These are phyloP conservation scores for Globisporangium cystogenes DNA, from an alignment of 352 stramenopile genomes.

Conservation along the genomic window DNA sequence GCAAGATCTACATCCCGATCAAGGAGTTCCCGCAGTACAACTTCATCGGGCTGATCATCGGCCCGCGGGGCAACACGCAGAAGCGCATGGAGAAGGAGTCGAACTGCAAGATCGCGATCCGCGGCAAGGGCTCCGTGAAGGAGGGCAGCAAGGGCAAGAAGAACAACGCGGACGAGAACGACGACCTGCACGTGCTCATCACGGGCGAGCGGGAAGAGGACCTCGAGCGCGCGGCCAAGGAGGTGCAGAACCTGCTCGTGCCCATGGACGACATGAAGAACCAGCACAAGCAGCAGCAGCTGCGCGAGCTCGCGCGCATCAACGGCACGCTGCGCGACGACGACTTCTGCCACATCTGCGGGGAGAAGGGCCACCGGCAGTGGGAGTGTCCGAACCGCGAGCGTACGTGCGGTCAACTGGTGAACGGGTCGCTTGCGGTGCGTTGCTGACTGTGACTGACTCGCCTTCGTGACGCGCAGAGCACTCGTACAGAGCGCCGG, in stretches of 20 bases:
- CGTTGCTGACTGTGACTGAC: not conserved
- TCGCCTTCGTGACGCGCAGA: slow-evolving; percentile 22
- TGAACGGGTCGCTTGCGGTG: too few species aligned
- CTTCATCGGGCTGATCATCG: slow-evolving; percentile 99
- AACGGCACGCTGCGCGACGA: slow-evolving; percentile 98
- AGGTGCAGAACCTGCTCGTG: slow-evolving; percentile 89
- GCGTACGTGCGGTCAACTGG: too few species aligned
- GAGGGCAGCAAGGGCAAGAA: slow-evolving; percentile 95
- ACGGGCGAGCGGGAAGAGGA: slow-evolving; percentile 87
- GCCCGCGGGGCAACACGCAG: slow-evolving; percentile 97
- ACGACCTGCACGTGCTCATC: slow-evolving; percentile 96
- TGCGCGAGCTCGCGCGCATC: slow-evolving; percentile 97
- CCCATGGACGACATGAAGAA: slow-evolving; percentile 91
- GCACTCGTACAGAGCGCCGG: slow-evolving; percentile 63
- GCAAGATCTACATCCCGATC: slow-evolving; percentile 97
- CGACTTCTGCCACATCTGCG: slow-evolving; percentile 97
- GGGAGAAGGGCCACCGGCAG: slow-evolving; percentile 96
- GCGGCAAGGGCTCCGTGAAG: slow-evolving; percentile 95
- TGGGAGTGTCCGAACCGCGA: slow-evolving; percentile 95
- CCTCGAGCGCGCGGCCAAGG: slow-evolving; percentile 78
- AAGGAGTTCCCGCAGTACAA: slow-evolving; percentile 99
- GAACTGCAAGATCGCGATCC: slow-evolving; percentile 98
- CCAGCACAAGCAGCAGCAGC: slow-evolving; percentile 98
- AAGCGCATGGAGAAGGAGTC: slow-evolving; percentile 99
- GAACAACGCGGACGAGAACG: slow-evolving; percentile 92